Evolutionary conservation across 2,329 filamentous ascomycete species (phyloP).

Genomic region (Zasmidium citrigriseum): DNA sequence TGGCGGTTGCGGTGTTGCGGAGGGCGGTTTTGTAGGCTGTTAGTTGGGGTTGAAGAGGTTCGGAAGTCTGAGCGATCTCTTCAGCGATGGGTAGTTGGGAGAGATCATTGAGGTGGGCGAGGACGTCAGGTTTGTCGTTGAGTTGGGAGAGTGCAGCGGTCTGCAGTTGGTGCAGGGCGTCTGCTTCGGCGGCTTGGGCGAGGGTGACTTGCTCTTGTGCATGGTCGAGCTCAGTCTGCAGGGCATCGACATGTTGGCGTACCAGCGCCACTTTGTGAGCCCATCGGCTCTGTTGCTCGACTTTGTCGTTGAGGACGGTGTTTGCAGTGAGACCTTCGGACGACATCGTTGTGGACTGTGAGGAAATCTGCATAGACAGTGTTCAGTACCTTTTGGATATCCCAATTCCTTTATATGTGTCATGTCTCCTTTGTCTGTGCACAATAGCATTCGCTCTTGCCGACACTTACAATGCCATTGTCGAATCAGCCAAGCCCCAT

Average conservation of each 20-base stretch:
- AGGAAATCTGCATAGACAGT: too few relatives aligned
- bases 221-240: background rate
- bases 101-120: background rate
- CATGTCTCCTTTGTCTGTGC: too few relatives aligned
- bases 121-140: background rate
- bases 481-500: too few relatives aligned
- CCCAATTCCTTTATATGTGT: too few relatives aligned
- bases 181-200: background rate
- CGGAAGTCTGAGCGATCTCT: too few relatives aligned
- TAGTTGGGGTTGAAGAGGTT: too few relatives aligned
- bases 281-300: background rate
- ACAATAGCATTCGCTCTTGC: too few relatives aligned
- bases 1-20: background rate
- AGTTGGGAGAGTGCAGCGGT: background rate
- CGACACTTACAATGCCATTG: too few relatives aligned
- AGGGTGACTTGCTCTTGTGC: background rate
- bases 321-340: background rate
- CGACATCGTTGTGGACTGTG: background rate
- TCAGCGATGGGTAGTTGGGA: background rate
- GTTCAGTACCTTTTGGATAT: too few relatives aligned
- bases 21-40: background rate
- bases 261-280: background rate
- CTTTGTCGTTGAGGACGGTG: background rate
- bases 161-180: background rate
- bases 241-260: background rate